phyloP scores from a whole-genome alignment of 129 eudicot genomes.

The Centella asiatica region DNA sequence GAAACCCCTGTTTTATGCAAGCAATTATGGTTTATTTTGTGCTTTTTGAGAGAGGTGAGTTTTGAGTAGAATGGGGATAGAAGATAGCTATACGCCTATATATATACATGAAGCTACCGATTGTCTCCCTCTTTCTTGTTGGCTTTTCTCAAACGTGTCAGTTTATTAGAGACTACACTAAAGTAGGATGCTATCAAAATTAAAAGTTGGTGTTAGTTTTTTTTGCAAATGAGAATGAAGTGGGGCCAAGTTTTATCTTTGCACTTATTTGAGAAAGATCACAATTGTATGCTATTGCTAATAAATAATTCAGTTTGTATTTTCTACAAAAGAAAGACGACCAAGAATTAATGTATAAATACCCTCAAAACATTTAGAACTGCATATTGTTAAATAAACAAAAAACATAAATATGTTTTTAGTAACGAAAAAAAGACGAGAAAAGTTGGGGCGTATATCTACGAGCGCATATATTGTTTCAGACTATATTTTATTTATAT shows the following conservation, averaged over 20 bases:
- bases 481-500: no score
- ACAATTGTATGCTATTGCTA: no score
- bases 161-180: background rate
- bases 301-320: no score
- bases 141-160: conserved; percentile 10
- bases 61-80: background rate
- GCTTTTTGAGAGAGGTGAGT: background rate
- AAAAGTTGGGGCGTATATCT: no score
- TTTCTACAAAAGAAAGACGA: no score
- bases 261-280: background rate
- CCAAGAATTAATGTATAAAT: no score
- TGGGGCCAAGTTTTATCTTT: background rate
- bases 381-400: no score
- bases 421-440: no score
- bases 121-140: background rate
- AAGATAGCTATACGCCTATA: background rate
- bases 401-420: no score
- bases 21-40: conserved; percentile 15
- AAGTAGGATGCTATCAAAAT: conserved; percentile 2
- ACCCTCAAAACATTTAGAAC: no score
- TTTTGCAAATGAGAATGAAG: background rate
- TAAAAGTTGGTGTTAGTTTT: conserved; percentile 9
- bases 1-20: background rate
- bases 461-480: no score
- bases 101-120: background rate